These are phyloP conservation scores for Penicillium soppii DNA, from an alignment of 495 filamentous ascomycete species.

Conservation along the genomic window DNA sequence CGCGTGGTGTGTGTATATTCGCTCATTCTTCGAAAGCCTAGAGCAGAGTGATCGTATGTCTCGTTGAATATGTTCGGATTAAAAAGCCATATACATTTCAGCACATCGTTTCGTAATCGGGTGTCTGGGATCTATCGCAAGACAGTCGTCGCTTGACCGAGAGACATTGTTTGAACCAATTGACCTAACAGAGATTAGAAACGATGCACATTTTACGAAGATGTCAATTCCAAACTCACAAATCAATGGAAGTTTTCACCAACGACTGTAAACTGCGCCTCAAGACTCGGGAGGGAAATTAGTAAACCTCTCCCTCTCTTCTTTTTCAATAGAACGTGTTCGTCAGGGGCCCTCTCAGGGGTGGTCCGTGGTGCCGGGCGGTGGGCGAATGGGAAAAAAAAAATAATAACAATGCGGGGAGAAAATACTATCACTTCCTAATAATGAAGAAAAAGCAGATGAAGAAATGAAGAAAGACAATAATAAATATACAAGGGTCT, in stretches of 20 bases:
- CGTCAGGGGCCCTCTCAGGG: constrained; percentile 6
- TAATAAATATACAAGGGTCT: neutral
- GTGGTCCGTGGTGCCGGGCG: constrained; percentile 8
- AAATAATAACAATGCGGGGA: constrained; percentile 11
- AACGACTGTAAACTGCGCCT: neutral
- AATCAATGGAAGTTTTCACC: neutral
- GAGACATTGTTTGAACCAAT: constrained; percentile 18
- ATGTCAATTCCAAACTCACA: neutral
- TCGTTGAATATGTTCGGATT: constrained; percentile 1
- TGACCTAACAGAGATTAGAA: constrained; percentile 7
- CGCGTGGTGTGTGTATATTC: neutral
- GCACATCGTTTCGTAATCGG: constrained; percentile 14
- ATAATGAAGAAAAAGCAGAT: neutral
- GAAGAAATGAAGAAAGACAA: neutral
- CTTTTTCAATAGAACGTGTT: no score
- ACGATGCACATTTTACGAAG: neutral
- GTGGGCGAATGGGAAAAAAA: constrained; percentile 5
- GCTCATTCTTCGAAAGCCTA: constrained; percentile 16
- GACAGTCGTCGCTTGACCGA: constrained; percentile 4
- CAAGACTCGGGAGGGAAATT: neutral
- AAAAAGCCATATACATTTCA: constrained; percentile 4
- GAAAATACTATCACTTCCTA: no score
- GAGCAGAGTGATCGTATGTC: neutral
- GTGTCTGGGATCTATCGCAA: constrained; percentile 13
- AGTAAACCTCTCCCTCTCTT: no score